Evolutionary conservation across 768 basidiomycete species (phyloP), one percentile per base, ranked within the genome.

Genomic region (Collybia sordida): DNA sequence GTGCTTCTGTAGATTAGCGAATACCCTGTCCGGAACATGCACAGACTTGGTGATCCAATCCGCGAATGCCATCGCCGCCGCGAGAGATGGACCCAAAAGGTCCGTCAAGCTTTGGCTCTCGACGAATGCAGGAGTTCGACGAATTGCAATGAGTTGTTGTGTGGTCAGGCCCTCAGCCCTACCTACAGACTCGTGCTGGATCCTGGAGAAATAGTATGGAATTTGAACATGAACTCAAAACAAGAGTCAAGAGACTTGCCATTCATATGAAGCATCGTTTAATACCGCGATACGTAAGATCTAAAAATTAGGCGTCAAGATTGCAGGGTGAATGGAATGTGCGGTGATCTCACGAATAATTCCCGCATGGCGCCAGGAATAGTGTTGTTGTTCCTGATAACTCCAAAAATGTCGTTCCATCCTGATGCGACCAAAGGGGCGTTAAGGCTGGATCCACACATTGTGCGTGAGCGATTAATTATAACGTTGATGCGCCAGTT

Each of bases 291-390:
- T 63, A 18, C 66, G 54, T 8, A 68, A 51, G 28, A 68, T 66
- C 66, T 66, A 36, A 5, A 24, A 25, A 17, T 4, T 31, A 31
- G 31, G 14, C 5, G 38, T 35, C 48, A 31, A n/a, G 34, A 22
- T 36, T 6, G 51, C 22, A 11, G 21, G 23, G 5, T 3, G 6
- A 5, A 12, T 19, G 36, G n/a, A 12, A 27, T 22, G 11, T 35
- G 3, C 19, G 23, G 14, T 21, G 52, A 31, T 11, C 67, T 48
- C 45, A 71, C 70, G 36, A 70, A 57, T 17, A 72, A 58, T 47
- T 73, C 72, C 14, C 72, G 60, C 69, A 74, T 71, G 17, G 58
- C 43, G 2, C 58, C 64, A 41, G 66, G 64, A 11, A 68, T 53
- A 11, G 61, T 62, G 24, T 58, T 62, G 19, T 66, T 64, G 31